Base-by-base conservation (phyloP, 169 alveolate species). In the Plasmodium coatneyi region DNA sequence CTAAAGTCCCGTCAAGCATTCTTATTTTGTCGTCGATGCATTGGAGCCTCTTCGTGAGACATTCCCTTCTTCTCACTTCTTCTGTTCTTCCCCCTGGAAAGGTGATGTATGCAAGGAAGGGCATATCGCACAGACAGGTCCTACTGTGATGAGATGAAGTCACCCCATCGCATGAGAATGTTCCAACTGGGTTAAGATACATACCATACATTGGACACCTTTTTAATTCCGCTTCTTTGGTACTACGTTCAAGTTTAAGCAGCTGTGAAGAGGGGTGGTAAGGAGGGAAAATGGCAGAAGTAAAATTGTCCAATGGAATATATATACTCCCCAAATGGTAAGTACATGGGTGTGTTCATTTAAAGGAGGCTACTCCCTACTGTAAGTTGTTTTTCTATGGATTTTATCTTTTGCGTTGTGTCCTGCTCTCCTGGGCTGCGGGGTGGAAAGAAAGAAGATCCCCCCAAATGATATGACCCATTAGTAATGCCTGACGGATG, bases 1-100 rank as follows among this genome's bases (percentile, higher is more conserved):
- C 78, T 87, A 87, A 87, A 78, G 66, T 87, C 80, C 71, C 66
- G n/a, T 46, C 43, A 16, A 87, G 84, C 25, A 46, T 56, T 39
- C 39, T 87, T 78, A 87, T 87, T 87, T 87, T 87, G 16, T 87
- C 93, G 10, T 87, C 87, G n/a, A 87, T 72, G 49, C 80, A 87
- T 78, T 78, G 22, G 25, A 87, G 49, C 49, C 71, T 87, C 36
- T 16, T 32, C 30, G 60, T 80, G 60, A 87, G 66, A 32, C 41
- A 78, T 78, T 78, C 89, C 82, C 80, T 87, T 79, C 71, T 87
- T 78, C 80, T 60, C 16, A 87, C 80, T 87, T 87, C 93, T 76
- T 46, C 93, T 22, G 43, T 36, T 87, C 74, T n/a, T 79, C 87
- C 70, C 19, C 93, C 93, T 87, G 52, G 2, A 16, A 54, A 80